Conservation (phyloP, 805 yeast species). For the Cyberlindnera suaveolens region DNA sequence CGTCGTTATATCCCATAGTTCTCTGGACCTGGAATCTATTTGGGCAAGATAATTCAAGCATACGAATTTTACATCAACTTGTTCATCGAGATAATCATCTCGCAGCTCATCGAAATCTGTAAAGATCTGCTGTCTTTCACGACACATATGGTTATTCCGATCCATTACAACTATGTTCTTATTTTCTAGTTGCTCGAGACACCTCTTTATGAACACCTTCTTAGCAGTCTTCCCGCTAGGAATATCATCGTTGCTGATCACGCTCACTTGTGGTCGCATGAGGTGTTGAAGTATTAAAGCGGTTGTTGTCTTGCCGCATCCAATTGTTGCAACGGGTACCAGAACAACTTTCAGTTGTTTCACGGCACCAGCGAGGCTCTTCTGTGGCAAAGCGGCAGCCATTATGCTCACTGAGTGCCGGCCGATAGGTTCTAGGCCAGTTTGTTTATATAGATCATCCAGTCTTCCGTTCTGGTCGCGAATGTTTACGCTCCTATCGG, state of each 20-base stretch:
- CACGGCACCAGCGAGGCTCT: not conserved
- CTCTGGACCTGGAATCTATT: conserved; percentile 1
- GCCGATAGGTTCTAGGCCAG: too few relatives aligned
- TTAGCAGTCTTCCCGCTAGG: conserved; percentile 38
- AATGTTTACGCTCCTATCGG: too few relatives aligned
- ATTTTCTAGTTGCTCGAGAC: conserved; percentile 33
- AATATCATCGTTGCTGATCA: conserved; percentile 78
- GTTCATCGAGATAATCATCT: conserved; percentile 35
- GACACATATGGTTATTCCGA: conserved; percentile 68
- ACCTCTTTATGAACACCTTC: conserved; percentile 41
- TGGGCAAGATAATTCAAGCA: conserved; percentile 55
- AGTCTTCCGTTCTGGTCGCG: too few relatives aligned
- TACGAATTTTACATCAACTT: conserved; percentile 47
- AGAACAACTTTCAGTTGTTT: conserved; percentile 45
- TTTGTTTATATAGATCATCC: too few relatives aligned
- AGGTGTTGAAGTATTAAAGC: conserved; percentile 51
- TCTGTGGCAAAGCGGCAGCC: too few relatives aligned
- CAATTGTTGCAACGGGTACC: conserved; percentile 84
- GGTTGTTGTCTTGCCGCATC: conserved; percentile 92
- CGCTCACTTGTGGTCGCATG: conserved; percentile 55
- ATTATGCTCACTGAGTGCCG: too few relatives aligned
- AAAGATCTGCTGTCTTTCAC: conserved; percentile 67
- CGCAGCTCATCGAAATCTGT: conserved; percentile 41
- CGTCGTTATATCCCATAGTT: conserved; percentile 47
- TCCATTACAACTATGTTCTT: conserved; percentile 62